Base-by-base conservation (phyloP, 495 filamentous ascomycete genomes). In the Aspergillus indologenus region DNA sequence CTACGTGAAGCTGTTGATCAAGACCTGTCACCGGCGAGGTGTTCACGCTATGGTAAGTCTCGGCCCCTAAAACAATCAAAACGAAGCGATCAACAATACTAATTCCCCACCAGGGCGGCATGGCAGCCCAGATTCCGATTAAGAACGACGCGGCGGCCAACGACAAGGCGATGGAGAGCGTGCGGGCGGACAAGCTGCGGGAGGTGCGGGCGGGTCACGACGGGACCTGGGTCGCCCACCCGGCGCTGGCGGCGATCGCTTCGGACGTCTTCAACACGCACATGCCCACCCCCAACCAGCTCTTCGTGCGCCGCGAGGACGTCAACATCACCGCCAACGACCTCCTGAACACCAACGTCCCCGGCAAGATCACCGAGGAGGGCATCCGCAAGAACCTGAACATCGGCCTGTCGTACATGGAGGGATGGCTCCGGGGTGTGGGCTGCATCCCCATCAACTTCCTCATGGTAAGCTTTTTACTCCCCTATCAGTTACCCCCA, bases 211-310 rank as follows among this genome's bases (percentile, higher is more conserved):
- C 94, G 49, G 94, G 94, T 56, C 94, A 99, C 78, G 94, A 98
- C 72, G 92, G 92, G 15, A 88, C 90, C 56, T 97, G 94, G 94
- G 93, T 99, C 51, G 94, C 94, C 15, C 94, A 99, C 77, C 94
- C 94, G 0, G 95, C 93, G 0, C 84, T 99, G 23, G 92, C 94
- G 3, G 61, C 78, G 48, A 96, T 99, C 69, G 94, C 94, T 22
- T 84, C 85, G 51, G 92, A 97, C 17, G 84, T 98, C 64, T 99
- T 99, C 85, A 97, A 99, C 83, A 87, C 92, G 80, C 74, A 98
- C 80, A 99, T 99, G 94, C 95, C 94, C 24, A 97, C 95, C 17
- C 92, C 95, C 20, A 99, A 99, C 81, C 94, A 99, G 79, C 83
- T 98, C 52, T 92, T 92, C 73, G 75, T 87, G 54, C 89, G 94